Evolutionary conservation across 2,329 filamentous ascomycete species (phyloP).

Genomic region (Nemania sp.): DNA sequence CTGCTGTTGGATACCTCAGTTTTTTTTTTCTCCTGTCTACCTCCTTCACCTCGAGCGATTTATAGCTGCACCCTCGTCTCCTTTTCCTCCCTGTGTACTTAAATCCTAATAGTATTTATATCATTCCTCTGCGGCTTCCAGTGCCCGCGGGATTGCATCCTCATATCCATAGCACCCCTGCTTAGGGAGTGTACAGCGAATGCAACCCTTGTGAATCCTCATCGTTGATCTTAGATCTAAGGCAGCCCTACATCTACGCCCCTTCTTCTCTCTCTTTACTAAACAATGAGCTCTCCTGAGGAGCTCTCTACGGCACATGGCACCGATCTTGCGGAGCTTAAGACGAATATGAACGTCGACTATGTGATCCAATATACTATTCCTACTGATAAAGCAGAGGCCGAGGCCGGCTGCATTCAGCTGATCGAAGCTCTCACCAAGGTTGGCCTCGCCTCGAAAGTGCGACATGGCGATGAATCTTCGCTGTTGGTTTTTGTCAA

Average conservation of each 20-base stretch:
- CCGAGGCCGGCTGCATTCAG: constrained; percentile 74
- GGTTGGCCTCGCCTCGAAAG: constrained; percentile 85
- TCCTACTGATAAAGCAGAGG: constrained; percentile 65
- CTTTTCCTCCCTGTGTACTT: too few relatives aligned
- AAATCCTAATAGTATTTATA: too few relatives aligned
- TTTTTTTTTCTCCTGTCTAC: too few relatives aligned
- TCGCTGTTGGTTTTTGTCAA: constrained; percentile 83
- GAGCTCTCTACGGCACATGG: constrained; percentile 35
- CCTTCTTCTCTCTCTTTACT: not conserved
- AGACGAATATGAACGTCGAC: constrained; percentile 65
- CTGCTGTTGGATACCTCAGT: too few relatives aligned
- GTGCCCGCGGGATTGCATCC: too few relatives aligned
- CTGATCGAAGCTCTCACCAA: constrained; percentile 74
- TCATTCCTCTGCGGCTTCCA: too few relatives aligned
- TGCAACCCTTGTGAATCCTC: too few relatives aligned
- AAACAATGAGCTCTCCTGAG: constrained; percentile 35
- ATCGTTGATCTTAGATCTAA: too few relatives aligned
- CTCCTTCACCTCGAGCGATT: too few relatives aligned
- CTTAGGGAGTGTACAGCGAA: too few relatives aligned
- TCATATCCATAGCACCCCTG: too few relatives aligned
- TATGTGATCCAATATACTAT: constrained; percentile 85
- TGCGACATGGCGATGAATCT: constrained; percentile 74
- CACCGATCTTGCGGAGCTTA: constrained; percentile 32
- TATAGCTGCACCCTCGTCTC: too few relatives aligned
- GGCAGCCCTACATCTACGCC: not conserved